Evolutionary conservation across 169 alveolate genomes (phyloP).

Genomic region (Plasmodium adleri): DNA sequence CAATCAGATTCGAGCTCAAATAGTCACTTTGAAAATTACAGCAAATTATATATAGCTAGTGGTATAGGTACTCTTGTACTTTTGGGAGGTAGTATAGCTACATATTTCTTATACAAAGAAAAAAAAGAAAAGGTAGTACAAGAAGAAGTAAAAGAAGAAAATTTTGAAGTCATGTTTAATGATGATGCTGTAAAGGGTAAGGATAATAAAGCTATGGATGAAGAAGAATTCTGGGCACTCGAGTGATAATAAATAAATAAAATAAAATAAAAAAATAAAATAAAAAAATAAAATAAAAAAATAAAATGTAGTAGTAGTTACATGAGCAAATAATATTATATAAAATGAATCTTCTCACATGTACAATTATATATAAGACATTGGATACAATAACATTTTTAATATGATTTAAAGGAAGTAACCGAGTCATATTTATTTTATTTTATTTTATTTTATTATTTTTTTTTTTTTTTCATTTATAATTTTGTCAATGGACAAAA

Average conservation of each 20-base stretch:
- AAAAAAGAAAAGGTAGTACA: conserved; percentile 6
- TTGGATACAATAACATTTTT: too few species aligned
- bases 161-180: conserved; percentile 29
- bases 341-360: too few species aligned
- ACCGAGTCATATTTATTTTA: too few species aligned
- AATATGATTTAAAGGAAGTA: too few species aligned
- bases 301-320: neutral
- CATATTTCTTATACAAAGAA: conserved; percentile 17
- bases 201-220: conserved; percentile 19
- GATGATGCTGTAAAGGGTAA: conserved; percentile 13
- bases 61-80: conserved; percentile 41
- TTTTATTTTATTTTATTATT: too few species aligned
- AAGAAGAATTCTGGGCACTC: conserved; percentile 66
- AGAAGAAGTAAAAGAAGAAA: conserved; percentile 14
- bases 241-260: neutral
- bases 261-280: neutral
- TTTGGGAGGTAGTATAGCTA: conserved; percentile 23
- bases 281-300: neutral
- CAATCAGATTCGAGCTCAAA: too few species aligned
- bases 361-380: too few species aligned
- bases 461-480: too few species aligned
- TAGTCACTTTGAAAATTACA: neutral
- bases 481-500: too few species aligned
- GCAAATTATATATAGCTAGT: conserved; percentile 32
- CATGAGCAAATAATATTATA: too few species aligned